Evolutionary conservation across 805 yeast genomes (phyloP), one percentile per base, ranked within the genome.

Genomic region (Candida maris): DNA sequence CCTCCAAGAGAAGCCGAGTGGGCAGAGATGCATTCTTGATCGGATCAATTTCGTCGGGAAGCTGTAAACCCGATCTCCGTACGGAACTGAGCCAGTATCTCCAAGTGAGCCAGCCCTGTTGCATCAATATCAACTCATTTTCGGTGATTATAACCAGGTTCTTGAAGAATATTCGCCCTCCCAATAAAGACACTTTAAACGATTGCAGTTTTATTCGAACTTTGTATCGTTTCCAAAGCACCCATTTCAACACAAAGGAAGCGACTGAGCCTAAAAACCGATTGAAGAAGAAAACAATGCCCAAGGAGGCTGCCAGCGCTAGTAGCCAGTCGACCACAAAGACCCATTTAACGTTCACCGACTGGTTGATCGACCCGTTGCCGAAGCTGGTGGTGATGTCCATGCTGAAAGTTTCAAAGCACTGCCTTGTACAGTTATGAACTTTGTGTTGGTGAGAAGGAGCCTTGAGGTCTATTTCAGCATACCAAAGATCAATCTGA

Each of bases 281-380:
- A 49, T 83, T 80, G 61, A 87, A 75, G 62, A 82, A 85, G 64
- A 88, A 89, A 27, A 87, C 62, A 34, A 84, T 70, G 17, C 81
- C 72, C 1, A 85, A 51, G 0, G 81, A 66, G 2, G 85, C 67
- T 12, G 82, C 60, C 20, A 84, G 70, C 3, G 82, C 71, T 40
- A 88, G 64, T 21, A 84, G 61, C 94, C 96, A 87, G 56, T 86
- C 88, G 13, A 79, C 81, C 45, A 89, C 65, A 59, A 89, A 91
- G 16, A 85, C 86, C 95, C 86, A 80, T 33, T 56, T 57, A 19
- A 61, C 37, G 35, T 61, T 57, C 6, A 35, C 35, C 4, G 55
- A 40, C 3, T 59, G 54, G 23, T 48, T 46, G 7, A 57, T 52
- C 3, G 63, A 50, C 27, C 50, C 43, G 10, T 50, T 33, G 3